Conservation (phyloP, 768 basidiomycete genomes). For the Symmetrospora coprosmae region DNA sequence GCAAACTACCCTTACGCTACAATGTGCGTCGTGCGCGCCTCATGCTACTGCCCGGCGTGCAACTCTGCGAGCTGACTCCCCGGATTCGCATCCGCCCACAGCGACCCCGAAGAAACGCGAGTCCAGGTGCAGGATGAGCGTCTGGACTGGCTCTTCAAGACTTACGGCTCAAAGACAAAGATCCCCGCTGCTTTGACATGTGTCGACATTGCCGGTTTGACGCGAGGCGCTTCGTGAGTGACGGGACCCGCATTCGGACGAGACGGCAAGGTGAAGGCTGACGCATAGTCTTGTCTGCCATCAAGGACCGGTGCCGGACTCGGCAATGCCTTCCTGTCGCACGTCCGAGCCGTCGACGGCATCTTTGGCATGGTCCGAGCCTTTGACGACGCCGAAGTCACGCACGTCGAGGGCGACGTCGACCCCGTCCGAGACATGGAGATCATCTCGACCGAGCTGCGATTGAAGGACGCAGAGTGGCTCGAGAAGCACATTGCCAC, state of each 20-base stretch:
- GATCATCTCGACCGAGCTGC: conserved; percentile 84
- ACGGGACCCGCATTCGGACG: too few species aligned
- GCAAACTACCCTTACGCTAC: conserved; percentile 81
- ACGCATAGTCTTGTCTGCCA: too few species aligned
- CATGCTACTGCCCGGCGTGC: background rate
- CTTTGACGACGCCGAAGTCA: conserved; percentile 98
- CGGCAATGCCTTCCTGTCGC: conserved; percentile 91
- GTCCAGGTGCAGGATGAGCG: conserved; percentile 87
- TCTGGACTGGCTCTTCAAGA: conserved; percentile 82
- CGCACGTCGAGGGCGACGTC: conserved; percentile 96
- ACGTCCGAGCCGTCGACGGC: conserved; percentile 94
- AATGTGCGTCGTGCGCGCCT: conserved; percentile 34
- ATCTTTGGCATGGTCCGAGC: conserved; percentile 97
- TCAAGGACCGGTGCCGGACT: conserved; percentile 93
- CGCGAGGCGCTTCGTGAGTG: conserved; percentile 94
- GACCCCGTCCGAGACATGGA: conserved; percentile 92
- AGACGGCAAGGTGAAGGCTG: too few species aligned
- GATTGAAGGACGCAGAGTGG: conserved; percentile 98
- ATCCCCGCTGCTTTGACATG: conserved; percentile 92
- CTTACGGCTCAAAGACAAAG: conserved; percentile 74
- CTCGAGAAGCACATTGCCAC: conserved; percentile 67
- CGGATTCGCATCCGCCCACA: conserved; percentile 16
- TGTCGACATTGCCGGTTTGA: conserved; percentile 96
- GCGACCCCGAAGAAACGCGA: conserved; percentile 50
- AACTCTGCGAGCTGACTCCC: conserved; percentile 15